Evolutionary conservation across 371 early-diverging fungal genomes (phyloP), one percentile per base, ranked within the genome.

Genomic region (Actinomortierella wolfii): DNA sequence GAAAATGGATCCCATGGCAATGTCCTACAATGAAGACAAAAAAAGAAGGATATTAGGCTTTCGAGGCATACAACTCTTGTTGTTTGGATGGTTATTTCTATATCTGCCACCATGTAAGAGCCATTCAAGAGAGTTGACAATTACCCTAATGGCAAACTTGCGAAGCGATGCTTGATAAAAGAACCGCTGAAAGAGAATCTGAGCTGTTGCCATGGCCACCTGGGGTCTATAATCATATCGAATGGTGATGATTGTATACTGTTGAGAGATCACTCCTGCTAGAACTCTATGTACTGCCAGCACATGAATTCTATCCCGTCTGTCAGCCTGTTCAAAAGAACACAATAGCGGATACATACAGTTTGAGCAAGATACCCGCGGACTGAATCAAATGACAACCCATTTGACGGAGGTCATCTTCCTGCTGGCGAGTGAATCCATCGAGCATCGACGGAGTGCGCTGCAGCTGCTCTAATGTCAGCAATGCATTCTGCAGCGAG

Each of bases 131-230:
- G n/a, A n/a, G n/a, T n/a, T n/a, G n/a, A n/a, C 6, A 61, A 83
- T 56, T 81, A 92, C 94, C 76, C 86, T 64, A 39, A 93, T 74
- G 13, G 84, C 83, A 75, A 87, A 88, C 20, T 89, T 77, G 55
- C 83, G 85, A 14, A 95, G 73, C 3, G 94, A 87, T 0, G 93
- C 87, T 59, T 89, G 78, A 57, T 83, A 93, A 78, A 86, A 98
- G 83, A 97, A 97, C 8, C 98, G 89, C 57, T 96, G 95, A 49
- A 97, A 88, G 24, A 98, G 79, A 2, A 95, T 92, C 73, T 96
- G 95, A 1, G 97, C 96, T n/a, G 95, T 95, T 3, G 96, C 95
- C 86, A 95, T 92, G 0, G 94, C 92, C 8, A 92, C 90, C 56
- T 98, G 98, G 15, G 97, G 96, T 28, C 95, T 95, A 76, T 18